Percentiles rank a stretch among this genome's conserved stretches.
phyloP scores from a whole-genome alignment of 176 grass and related monocot genomes.

The Carex cristatella region DNA sequence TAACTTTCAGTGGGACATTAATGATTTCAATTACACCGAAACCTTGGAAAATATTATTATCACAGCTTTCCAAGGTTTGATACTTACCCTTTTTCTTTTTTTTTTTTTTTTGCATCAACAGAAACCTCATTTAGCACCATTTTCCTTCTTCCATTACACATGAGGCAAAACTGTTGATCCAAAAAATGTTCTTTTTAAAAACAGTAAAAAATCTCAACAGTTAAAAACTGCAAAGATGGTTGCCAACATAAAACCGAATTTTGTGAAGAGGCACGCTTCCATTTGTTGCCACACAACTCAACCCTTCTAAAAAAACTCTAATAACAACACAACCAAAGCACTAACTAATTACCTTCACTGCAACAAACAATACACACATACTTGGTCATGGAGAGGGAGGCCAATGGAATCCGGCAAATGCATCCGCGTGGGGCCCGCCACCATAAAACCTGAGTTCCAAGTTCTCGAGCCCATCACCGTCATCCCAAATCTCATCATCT shows the following conservation, averaged over 20 bases:
- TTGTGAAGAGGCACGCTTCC: background rate
- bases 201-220: background rate
- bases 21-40: slow-evolving; percentile 5
- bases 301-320: slow-evolving; percentile 15
- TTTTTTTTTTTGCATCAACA: slow-evolving; percentile 14
- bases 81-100: background rate
- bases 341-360: slow-evolving; percentile 11
- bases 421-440: slow-evolving; percentile 46
- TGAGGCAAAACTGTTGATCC: slow-evolving; percentile 5
- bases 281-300: background rate
- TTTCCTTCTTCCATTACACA: background rate
- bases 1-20: background rate
- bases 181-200: background rate
- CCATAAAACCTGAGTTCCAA: slow-evolving; percentile 90
- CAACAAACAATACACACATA: background rate
- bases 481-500: slow-evolving; percentile 63
- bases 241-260: slow-evolving; percentile 7
- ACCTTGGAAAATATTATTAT: slow-evolving; percentile 1
- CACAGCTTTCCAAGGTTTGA: background rate
- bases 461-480: slow-evolving; percentile 58
- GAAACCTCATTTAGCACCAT: background rate
- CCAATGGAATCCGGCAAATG: slow-evolving; percentile 66
- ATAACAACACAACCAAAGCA: background rate
- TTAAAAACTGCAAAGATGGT: background rate
- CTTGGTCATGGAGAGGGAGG: slow-evolving; percentile 67